Percentiles rank a stretch among this genome's conserved stretches.
Conservation (phyloP, 768 basidiomycete genomes). For the Trametes maxima region DNA sequence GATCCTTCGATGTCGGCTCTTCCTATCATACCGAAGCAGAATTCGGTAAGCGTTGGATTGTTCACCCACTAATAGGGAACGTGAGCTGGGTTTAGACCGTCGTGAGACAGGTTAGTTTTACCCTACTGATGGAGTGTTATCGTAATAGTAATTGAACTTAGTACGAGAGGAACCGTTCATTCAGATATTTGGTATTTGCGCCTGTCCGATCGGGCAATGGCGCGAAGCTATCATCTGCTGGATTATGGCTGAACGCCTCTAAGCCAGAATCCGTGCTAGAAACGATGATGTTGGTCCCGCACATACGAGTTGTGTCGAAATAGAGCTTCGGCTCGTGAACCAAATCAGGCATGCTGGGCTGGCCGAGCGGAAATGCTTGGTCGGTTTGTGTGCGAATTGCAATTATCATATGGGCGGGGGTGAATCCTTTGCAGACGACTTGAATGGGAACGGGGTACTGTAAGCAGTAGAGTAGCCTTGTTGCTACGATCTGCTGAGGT, state of each 20-base stretch:
- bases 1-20: slow-evolving; percentile 83
- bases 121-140: slow-evolving; percentile 78
- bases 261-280: slow-evolving; percentile 82
- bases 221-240: slow-evolving; percentile 80
- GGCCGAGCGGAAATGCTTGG: slow-evolving; percentile 55
- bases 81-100: slow-evolving; percentile 83
- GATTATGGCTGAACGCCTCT: slow-evolving; percentile 87
- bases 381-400: slow-evolving; percentile 55
- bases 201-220: slow-evolving; percentile 79
- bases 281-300: slow-evolving; percentile 71
- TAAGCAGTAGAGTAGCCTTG: slow-evolving; percentile 80
- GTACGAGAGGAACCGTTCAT: slow-evolving; percentile 84
- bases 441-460: slow-evolving; percentile 75
- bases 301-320: slow-evolving; percentile 63
- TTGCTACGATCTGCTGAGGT: slow-evolving; percentile 78
- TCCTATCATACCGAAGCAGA: slow-evolving; percentile 82
- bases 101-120: slow-evolving; percentile 88
- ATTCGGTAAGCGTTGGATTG: slow-evolving; percentile 81
- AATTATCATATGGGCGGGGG: slow-evolving; percentile 69
- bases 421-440: slow-evolving; percentile 82
- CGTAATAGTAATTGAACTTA: slow-evolving; percentile 79
- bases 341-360: slow-evolving; percentile 58
- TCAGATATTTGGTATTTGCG: slow-evolving; percentile 83
- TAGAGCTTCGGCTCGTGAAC: slow-evolving; percentile 72
- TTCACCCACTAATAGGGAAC: slow-evolving; percentile 82